Evolutionary conservation across 225 moss, liverwort and hornwort genomes (phyloP).

Genomic region (Marchantia polymorpha): DNA sequence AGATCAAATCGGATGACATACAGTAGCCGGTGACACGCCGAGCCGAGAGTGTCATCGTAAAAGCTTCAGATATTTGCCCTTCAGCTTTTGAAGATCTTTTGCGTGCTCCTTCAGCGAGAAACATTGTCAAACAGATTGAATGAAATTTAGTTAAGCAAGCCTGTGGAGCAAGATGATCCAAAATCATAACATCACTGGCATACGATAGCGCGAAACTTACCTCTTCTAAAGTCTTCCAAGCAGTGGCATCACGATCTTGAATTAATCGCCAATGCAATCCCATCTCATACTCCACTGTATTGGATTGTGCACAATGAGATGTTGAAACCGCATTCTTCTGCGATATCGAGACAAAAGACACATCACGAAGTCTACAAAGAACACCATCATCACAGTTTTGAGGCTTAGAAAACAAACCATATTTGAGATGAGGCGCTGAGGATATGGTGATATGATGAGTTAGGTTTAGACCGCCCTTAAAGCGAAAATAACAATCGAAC

Average conservation of each 20-base stretch:
- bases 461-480: too few relatives aligned
- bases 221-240: slow-evolving; percentile 24
- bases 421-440: too few relatives aligned
- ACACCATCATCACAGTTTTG: too few relatives aligned
- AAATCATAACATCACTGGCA: background rate
- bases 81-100: background rate
- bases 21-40: too few relatives aligned
- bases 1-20: too few relatives aligned
- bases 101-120: background rate
- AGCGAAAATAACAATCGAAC: too few relatives aligned
- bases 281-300: slow-evolving; percentile 43
- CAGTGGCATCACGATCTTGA: slow-evolving; percentile 30
- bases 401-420: too few relatives aligned
- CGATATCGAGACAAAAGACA: too few relatives aligned
- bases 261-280: slow-evolving; percentile 36
- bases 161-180: background rate
- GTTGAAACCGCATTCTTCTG: slow-evolving; percentile 29
- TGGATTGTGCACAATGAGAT: slow-evolving; percentile 42
- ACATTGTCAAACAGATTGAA: too few relatives aligned
- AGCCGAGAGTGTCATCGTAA: background rate
- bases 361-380: too few relatives aligned
- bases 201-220: background rate
- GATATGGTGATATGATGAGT: too few relatives aligned
- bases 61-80: background rate
- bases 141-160: background rate